phyloP scores from a whole-genome alignment of 495 filamentous ascomycete genomes.

The Podospora pseudoanserina region DNA sequence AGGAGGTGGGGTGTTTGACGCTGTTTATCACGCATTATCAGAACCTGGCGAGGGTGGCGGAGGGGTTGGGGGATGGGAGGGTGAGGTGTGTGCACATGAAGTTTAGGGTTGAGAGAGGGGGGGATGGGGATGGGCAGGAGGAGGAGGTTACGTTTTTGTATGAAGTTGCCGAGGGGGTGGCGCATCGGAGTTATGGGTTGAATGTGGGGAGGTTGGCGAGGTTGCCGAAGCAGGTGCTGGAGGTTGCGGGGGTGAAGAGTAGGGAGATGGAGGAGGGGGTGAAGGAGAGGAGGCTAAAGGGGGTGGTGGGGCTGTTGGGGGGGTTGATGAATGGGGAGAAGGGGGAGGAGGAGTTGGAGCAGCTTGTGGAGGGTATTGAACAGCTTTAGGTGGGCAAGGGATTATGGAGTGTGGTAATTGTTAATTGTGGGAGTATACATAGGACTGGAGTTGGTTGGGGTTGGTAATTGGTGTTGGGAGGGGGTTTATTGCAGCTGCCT shows the following conservation, averaged over 20 bases:
- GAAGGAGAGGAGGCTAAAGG: conserved; percentile 51
- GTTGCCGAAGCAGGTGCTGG: conserved; percentile 69
- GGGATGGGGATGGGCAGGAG: conserved; percentile 35
- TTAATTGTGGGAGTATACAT: background rate
- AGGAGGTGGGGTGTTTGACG: conserved; percentile 67
- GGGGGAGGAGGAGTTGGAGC: conserved; percentile 40
- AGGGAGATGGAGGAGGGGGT: conserved; percentile 73
- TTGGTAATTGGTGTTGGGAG: no score
- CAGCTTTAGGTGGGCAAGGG: conserved; percentile 33
- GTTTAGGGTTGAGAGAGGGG: conserved; percentile 45
- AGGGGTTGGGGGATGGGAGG: conserved; percentile 56
- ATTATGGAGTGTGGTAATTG: background rate
- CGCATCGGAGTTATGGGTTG: conserved; percentile 88
- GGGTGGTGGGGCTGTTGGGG: conserved; percentile 45
- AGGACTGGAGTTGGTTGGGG: no score
- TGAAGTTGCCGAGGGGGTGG: conserved; percentile 79
- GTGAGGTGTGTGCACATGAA: conserved; percentile 80
- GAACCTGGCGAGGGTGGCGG: conserved; percentile 66
- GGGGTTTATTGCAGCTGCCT: no score
- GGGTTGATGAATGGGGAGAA: conserved; percentile 23
- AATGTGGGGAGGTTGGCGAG: conserved; percentile 89
- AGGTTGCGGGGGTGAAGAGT: conserved; percentile 75
- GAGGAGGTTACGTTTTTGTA: conserved; percentile 77
- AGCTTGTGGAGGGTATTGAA: conserved; percentile 48
- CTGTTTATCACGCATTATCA: conserved; percentile 99